A percentile compares a stretch with the other conserved stretches of the same genome.
Conservation (phyloP, 345 rosid genomes). For the Brassica nigra region DNA sequence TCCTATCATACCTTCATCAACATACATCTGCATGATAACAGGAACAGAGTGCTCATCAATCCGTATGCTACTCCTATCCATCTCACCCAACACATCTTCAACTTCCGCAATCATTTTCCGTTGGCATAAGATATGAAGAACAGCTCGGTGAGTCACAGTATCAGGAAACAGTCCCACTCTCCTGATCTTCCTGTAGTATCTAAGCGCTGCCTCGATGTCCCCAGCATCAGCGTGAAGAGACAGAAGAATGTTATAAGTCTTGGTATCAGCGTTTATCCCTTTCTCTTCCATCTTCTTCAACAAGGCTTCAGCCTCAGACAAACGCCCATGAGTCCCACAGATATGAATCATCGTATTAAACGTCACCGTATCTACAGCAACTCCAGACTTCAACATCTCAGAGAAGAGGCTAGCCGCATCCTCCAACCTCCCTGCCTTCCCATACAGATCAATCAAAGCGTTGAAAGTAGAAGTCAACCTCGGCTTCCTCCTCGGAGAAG, state of each 20-base stretch:
- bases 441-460: slow-evolving; percentile 86
- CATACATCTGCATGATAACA: slow-evolving; percentile 68
- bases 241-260: slow-evolving; percentile 72
- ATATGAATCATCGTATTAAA: slow-evolving; percentile 89
- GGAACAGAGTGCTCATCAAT: slow-evolving; percentile 86
- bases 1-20: slow-evolving; percentile 53
- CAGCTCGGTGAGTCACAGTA: slow-evolving; percentile 67
- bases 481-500: slow-evolving; percentile 49
- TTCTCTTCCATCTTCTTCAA: slow-evolving; percentile 74
- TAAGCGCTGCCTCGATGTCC: slow-evolving; percentile 64
- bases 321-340: slow-evolving; percentile 73
- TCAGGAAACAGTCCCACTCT: slow-evolving; percentile 80
- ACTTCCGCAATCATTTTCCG: slow-evolving; percentile 70
- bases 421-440: slow-evolving; percentile 77
- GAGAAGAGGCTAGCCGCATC: slow-evolving; percentile 80
- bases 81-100: slow-evolving; percentile 63
- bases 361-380: slow-evolving; percentile 69
- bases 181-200: slow-evolving; percentile 64
- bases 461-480: slow-evolving; percentile 71
- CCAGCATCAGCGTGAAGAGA: slow-evolving; percentile 77
- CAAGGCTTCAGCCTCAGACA: slow-evolving; percentile 80
- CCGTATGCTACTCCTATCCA: slow-evolving; percentile 49
- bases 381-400: slow-evolving; percentile 81
- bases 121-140: slow-evolving; percentile 68
- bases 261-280: slow-evolving; percentile 69